phyloP scores from a whole-genome alignment of 2,329 filamentous ascomycete species.

The Penicillium sclerotigenum region DNA sequence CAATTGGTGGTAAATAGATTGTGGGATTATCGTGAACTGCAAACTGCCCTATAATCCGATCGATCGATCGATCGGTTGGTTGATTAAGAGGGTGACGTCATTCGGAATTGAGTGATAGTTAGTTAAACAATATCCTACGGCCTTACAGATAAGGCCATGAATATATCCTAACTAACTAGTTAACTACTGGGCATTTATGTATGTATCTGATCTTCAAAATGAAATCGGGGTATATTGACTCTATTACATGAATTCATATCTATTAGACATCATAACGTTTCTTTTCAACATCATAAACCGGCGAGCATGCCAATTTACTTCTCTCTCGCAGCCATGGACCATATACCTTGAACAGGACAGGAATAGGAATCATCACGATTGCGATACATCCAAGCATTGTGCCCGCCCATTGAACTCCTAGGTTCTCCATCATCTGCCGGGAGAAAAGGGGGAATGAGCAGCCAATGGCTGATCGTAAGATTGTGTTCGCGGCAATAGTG shows the following conservation, averaged over 20 bases:
- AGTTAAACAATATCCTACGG: background rate
- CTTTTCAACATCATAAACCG: conserved; percentile 8
- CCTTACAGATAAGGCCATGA: background rate
- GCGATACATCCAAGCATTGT: conserved; percentile 9
- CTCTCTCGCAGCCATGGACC: conserved; percentile 6
- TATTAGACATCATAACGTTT: conserved; percentile 8
- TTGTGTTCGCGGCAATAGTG: conserved; percentile 8
- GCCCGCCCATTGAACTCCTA: conserved; percentile 8
- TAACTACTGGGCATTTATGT: background rate
- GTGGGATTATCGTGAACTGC: background rate
- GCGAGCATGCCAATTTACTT: conserved; percentile 7
- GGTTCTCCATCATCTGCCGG: conserved; percentile 8
- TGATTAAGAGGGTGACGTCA: background rate
- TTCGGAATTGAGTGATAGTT: background rate
- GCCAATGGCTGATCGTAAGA: conserved; percentile 7
- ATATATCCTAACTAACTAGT: background rate
- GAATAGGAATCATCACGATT: conserved; percentile 5
- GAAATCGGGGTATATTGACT: background rate
- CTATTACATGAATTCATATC: background rate
- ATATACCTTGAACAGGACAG: conserved; percentile 8
- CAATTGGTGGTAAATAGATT: background rate
- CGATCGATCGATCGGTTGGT: background rate
- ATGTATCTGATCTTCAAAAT: background rate
- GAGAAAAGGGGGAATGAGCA: conserved; percentile 10
- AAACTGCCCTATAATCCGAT: background rate